Evolutionary conservation across 148 eudicot genomes (phyloP).

Genomic region (Vaccinium macrocarpon): DNA sequence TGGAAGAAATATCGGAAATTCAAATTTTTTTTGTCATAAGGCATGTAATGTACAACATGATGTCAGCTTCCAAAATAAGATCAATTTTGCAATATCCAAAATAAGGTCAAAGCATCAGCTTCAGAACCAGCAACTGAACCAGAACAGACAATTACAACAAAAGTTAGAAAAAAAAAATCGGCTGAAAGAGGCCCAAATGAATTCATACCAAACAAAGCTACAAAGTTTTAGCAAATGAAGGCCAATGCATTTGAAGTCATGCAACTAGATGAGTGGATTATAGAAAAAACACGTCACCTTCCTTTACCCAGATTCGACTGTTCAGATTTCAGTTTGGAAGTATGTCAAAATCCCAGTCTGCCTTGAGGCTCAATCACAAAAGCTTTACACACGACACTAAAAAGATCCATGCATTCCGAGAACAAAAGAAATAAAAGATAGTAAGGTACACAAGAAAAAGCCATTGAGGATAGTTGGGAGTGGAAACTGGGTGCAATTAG

Average conservation of each 20-base stretch:
- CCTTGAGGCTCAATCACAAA: background rate
- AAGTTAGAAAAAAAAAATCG: background rate
- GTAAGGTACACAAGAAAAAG: background rate
- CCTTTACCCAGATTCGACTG: background rate
- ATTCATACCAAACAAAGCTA: background rate
- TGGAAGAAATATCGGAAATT: background rate
- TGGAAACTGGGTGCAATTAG: background rate
- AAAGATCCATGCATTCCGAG: background rate
- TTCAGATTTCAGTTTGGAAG: background rate
- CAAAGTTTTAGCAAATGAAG: background rate
- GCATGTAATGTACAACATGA: background rate
- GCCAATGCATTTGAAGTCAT: background rate
- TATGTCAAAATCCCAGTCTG: background rate
- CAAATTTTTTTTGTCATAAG: background rate
- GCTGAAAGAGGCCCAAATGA: background rate
- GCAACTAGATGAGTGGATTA: background rate
- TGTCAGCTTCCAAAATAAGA: background rate
- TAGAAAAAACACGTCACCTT: background rate
- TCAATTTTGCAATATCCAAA: constrained; percentile 2
- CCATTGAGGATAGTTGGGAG: background rate
- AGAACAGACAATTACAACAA: background rate
- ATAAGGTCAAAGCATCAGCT: background rate
- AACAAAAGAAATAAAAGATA: background rate
- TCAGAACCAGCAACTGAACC: background rate
- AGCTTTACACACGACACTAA: background rate